These are phyloP conservation scores for Geotrichum siamense DNA, from an alignment of 1,139 yeast genomes.

Conservation along the genomic window DNA sequence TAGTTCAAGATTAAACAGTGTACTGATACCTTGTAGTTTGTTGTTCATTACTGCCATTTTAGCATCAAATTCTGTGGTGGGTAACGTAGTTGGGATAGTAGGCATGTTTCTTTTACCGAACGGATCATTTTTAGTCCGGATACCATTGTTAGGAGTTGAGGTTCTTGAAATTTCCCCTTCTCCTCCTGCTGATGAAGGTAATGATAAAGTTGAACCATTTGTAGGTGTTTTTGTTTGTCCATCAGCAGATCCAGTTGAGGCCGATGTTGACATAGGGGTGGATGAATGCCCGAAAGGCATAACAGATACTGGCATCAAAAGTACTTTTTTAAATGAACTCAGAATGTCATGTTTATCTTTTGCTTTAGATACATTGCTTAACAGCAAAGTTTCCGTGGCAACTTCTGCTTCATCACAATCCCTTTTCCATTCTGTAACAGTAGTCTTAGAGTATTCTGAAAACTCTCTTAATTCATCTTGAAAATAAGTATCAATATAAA, in stretches of 20 bases:
- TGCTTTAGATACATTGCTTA: conserved; percentile 39
- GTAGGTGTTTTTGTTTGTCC: neutral
- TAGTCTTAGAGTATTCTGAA: conserved; percentile 25
- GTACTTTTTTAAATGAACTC: conserved; percentile 46
- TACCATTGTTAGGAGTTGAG: conserved; percentile 1
- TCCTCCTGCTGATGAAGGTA: conserved; percentile 3
- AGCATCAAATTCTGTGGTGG: conserved; percentile 42
- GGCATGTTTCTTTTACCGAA: conserved; percentile 2
- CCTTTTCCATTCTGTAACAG: conserved; percentile 34
- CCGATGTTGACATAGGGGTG: conserved; percentile 1
- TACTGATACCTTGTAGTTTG: conserved; percentile 37
- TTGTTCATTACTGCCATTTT: conserved; percentile 40
- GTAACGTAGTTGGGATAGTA: conserved; percentile 21
- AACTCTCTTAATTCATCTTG: conserved; percentile 14
- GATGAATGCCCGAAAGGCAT: conserved; percentile 19
- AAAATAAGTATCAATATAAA: conserved; percentile 13
- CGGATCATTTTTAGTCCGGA: neutral
- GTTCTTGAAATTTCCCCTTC: conserved; percentile 5
- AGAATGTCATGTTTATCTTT: conserved; percentile 45
- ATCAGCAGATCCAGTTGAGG: conserved; percentile 7
- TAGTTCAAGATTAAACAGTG: conserved; percentile 40
- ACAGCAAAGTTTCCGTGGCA: conserved; percentile 37
- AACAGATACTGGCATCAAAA: conserved; percentile 35
- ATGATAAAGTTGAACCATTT: neutral
- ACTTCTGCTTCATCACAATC: conserved; percentile 34